Conservation (phyloP, 2,329 filamentous ascomycete genomes). For the Hypoxylon sp. region DNA sequence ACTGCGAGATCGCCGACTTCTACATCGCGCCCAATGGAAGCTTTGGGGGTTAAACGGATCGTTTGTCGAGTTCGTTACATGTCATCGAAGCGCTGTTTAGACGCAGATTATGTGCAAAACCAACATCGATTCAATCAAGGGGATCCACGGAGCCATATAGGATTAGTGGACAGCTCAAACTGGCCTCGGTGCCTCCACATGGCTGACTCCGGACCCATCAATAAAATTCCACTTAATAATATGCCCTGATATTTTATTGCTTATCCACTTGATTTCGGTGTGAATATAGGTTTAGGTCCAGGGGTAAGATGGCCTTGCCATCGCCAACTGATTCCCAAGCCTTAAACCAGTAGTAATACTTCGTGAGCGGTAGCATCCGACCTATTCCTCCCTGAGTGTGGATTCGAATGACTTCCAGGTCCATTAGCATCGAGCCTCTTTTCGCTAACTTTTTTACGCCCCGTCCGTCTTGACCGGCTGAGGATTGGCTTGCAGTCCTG, state of each 20-base stretch:
- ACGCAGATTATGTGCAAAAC: not conserved
- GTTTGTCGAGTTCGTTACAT: not conserved
- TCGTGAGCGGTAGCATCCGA: not conserved
- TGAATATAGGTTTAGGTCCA: conserved; percentile 1
- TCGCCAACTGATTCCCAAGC: not conserved
- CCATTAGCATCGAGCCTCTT: not conserved
- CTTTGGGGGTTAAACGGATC: conserved; percentile 2
- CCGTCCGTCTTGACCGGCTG: not conserved
- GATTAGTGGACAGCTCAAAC: not conserved
- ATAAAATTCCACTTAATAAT: conserved; percentile 11
- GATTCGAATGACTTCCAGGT: not conserved
- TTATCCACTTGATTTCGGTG: not conserved
- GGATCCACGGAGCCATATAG: not conserved
- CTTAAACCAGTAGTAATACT: not conserved
- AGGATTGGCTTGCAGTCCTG: not conserved
- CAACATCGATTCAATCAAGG: not conserved
- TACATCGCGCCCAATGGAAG: not conserved
- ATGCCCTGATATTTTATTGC: not conserved
- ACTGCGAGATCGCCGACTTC: not conserved
- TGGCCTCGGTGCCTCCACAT: not conserved
- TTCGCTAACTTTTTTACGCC: not conserved
- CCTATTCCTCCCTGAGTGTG: not conserved
- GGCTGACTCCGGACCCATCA: not conserved
- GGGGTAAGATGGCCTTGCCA: not conserved
- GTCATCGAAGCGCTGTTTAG: not conserved